Conservation (phyloP, 345 rosid genomes). For the Chamaenerion angustifolium region DNA sequence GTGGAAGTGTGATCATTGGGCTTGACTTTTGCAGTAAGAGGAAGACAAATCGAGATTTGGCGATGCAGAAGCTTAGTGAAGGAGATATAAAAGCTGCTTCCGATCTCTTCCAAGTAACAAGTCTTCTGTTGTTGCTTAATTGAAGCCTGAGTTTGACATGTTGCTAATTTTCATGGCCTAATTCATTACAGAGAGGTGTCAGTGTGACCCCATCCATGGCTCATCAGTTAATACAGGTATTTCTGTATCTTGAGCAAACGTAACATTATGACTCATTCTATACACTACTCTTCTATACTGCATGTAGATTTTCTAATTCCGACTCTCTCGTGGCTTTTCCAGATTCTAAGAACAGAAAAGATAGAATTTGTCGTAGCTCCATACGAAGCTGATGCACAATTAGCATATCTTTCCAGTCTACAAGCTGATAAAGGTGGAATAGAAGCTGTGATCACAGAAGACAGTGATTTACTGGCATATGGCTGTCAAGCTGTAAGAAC, state of each 20-base stretch:
- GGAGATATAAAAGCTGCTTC: slow-evolving; percentile 59
- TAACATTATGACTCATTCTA: background rate
- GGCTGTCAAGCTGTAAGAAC: slow-evolving; percentile 88
- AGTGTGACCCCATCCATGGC: slow-evolving; percentile 75
- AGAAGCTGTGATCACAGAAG: slow-evolving; percentile 76
- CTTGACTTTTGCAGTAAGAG: slow-evolving; percentile 31
- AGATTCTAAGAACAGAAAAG: slow-evolving; percentile 62
- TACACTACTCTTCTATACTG: too few species aligned
- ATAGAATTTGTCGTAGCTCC: slow-evolving; percentile 89
- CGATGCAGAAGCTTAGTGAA: slow-evolving; percentile 55
- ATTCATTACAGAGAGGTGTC: slow-evolving; percentile 51
- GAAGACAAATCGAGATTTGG: slow-evolving; percentile 43
- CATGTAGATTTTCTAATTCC: background rate
- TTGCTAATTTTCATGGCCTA: background rate
- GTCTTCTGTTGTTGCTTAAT: background rate
- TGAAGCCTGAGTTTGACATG: background rate
- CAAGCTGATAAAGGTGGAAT: slow-evolving; percentile 59
- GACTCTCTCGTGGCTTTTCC: slow-evolving; percentile 11
- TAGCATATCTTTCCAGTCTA: slow-evolving; percentile 62
- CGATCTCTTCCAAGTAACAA: slow-evolving; percentile 67
- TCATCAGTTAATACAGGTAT: slow-evolving; percentile 62
- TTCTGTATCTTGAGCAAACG: background rate
- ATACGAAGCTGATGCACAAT: slow-evolving; percentile 93
- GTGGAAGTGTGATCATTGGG: background rate
- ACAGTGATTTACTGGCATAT: slow-evolving; percentile 78